Evolutionary conservation across 352 stramenopile genomes (phyloP).

Genomic region (Elongisporangium anandrum): DNA sequence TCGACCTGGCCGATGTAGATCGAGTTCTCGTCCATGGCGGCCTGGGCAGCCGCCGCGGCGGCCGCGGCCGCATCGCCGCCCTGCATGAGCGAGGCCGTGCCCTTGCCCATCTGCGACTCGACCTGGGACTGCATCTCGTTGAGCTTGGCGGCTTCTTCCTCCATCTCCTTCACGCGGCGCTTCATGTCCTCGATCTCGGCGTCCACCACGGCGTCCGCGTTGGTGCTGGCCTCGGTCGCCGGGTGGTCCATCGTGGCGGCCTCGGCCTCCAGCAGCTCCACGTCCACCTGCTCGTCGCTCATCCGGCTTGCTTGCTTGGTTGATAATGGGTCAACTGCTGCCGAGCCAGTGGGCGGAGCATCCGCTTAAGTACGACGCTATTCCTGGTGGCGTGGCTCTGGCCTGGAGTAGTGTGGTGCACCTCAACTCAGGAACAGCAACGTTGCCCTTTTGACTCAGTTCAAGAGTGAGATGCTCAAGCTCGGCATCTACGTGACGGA

Average conservation of each 20-base stretch:
- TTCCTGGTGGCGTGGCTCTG: too few relatives aligned
- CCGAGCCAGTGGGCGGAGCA: too few relatives aligned
- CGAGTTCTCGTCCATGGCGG: conserved; percentile 63
- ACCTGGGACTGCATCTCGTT: conserved; percentile 84
- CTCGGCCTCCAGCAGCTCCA: conserved; percentile 49
- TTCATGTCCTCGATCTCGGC: conserved; percentile 86
- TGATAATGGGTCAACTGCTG: too few relatives aligned
- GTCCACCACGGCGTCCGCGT: conserved; percentile 38
- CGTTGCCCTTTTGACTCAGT: too few relatives aligned
- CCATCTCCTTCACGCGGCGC: conserved; percentile 75
- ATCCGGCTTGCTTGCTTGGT: conserved; percentile 18
- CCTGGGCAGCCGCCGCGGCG: conserved; percentile 20
- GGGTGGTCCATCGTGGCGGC: conserved; percentile 25
- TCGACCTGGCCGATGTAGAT: conserved; percentile 97
- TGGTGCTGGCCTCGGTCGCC: conserved; percentile 16
- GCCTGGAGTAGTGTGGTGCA: too few relatives aligned
- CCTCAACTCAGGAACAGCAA: too few relatives aligned
- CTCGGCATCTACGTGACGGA: conserved; percentile 12
- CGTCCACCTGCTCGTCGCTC: conserved; percentile 39
- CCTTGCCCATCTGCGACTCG: conserved; percentile 74
- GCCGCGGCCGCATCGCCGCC: conserved; percentile 9
- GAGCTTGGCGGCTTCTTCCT: conserved; percentile 78
- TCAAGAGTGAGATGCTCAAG: conserved; percentile 8
- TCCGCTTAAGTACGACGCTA: too few relatives aligned
- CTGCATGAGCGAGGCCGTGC: conserved; percentile 33